phyloP scores from a whole-genome alignment of 2,329 filamentous ascomycete genomes.

The Penicillium paneum region DNA sequence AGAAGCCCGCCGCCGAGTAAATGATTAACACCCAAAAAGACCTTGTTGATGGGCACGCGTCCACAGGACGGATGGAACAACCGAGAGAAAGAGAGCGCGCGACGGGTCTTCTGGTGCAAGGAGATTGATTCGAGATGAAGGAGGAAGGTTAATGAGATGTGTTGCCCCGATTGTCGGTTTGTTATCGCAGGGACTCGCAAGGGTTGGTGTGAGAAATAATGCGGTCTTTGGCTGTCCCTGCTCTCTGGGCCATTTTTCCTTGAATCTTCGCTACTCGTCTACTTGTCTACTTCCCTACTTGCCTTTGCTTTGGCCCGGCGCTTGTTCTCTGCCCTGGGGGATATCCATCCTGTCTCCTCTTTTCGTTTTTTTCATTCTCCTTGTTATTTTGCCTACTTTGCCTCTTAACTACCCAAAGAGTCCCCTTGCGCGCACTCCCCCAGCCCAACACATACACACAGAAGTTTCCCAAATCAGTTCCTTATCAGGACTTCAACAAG shows the following conservation, averaged over 20 bases:
- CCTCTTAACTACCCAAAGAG: conserved; percentile 29
- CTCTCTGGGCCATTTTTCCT: conserved; percentile 6
- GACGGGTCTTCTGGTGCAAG: conserved; percentile 15
- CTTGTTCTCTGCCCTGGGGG: conserved; percentile 11
- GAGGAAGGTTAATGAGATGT: conserved; percentile 5
- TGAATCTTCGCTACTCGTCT: conserved; percentile 7
- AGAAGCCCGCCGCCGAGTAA: conserved; percentile 47
- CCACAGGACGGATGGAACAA: conserved; percentile 23
- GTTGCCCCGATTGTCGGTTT: conserved; percentile 7
- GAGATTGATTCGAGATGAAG: conserved; percentile 14
- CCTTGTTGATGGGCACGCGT: conserved; percentile 34
- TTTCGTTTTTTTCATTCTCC: conserved; percentile 27
- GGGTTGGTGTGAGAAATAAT: conserved; percentile 8
- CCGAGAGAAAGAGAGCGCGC: conserved; percentile 14
- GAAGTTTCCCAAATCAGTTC: conserved; percentile 26
- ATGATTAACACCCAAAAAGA: conserved; percentile 31
- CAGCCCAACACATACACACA: conserved; percentile 25
- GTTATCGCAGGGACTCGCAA: conserved; percentile 10
- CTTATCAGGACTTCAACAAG: conserved; percentile 28
- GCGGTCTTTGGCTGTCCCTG: conserved; percentile 1
- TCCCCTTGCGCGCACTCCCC: conserved; percentile 29
- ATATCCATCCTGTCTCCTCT: conserved; percentile 11
- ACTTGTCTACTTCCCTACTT: not conserved
- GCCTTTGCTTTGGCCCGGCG: conserved; percentile 9
- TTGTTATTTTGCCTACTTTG: conserved; percentile 28